A percentile compares a stretch with the other conserved stretches of the same genome.
phyloP scores from a whole-genome alignment of 306 rosid genomes.

The Albizia julibrissin region DNA sequence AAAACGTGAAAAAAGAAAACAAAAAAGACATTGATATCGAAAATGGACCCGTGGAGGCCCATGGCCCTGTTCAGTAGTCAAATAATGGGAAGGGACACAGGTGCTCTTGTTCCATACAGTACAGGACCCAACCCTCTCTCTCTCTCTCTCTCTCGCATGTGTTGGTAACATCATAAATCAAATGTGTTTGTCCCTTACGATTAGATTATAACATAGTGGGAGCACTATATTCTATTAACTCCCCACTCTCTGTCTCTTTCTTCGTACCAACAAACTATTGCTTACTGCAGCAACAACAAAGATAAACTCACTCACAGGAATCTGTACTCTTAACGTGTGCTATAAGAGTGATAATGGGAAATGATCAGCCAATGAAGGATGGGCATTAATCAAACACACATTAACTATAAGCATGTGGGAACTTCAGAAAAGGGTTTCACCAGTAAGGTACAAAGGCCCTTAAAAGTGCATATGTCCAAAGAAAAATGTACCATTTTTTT shows the following conservation, averaged over 20 bases:
- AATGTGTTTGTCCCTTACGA: not conserved
- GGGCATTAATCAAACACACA: not conserved
- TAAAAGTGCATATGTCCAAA: slow-evolving; percentile 2
- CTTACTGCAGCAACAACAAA: not conserved
- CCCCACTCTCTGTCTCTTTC: not conserved
- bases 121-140: not conserved
- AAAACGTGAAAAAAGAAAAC: not conserved
- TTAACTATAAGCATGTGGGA: not conserved
- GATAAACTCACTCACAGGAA: not conserved
- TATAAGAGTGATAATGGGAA: not conserved
- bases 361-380: not conserved
- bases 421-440: not conserved
- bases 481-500: not conserved
- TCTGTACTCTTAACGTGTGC: not conserved
- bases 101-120: not conserved
- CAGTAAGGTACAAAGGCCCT: not conserved
- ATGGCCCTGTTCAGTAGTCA: not conserved
- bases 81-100: not conserved
- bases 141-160: not conserved
- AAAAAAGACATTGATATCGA: not conserved
- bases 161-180: not conserved
- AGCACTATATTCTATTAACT: not conserved
- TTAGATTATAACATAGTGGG: not conserved
- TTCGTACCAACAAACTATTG: not conserved
- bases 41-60: not conserved